Percentiles rank a stretch among this genome's conserved stretches.
Evolutionary conservation across 192 early-diverging fungal species (phyloP).

Genomic region (Linnemannia zychae): DNA sequence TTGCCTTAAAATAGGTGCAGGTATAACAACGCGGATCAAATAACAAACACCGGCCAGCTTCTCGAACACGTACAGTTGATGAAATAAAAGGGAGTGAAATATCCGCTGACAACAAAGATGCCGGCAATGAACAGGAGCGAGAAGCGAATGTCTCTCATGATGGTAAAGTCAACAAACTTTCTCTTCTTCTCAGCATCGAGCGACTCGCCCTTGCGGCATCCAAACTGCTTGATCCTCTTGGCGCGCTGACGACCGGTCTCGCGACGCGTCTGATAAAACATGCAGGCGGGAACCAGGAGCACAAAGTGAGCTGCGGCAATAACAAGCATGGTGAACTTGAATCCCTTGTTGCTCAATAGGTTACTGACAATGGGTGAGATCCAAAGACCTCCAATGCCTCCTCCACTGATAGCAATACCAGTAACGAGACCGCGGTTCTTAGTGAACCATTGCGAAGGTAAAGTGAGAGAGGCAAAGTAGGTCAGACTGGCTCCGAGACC

Average conservation of each 20-base stretch:
- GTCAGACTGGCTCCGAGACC: constrained; percentile 69
- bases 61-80: constrained; percentile 53
- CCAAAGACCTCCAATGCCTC: constrained; percentile 66
- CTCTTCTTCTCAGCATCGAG: constrained; percentile 31
- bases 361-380: constrained; percentile 67
- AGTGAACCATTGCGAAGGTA: constrained; percentile 76
- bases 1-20: neutral
- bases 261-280: constrained; percentile 33
- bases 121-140: constrained; percentile 47
- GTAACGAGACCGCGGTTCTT: constrained; percentile 70
- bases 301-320: constrained; percentile 63
- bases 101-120: constrained; percentile 43
- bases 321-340: constrained; percentile 64
- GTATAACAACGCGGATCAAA: neutral
- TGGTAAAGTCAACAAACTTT: constrained; percentile 50
- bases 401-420: constrained; percentile 59
- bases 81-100: constrained; percentile 43
- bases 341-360: constrained; percentile 41
- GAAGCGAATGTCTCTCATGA: constrained; percentile 35
- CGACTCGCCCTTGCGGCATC: constrained; percentile 40
- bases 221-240: constrained; percentile 33
- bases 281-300: constrained; percentile 28
- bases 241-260: constrained; percentile 38
- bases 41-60: too few relatives aligned
- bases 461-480: constrained; percentile 69